These are phyloP conservation scores for Pyrenophora seminiperda DNA, from an alignment of 2,329 filamentous ascomycete species.

Conservation along the genomic window DNA sequence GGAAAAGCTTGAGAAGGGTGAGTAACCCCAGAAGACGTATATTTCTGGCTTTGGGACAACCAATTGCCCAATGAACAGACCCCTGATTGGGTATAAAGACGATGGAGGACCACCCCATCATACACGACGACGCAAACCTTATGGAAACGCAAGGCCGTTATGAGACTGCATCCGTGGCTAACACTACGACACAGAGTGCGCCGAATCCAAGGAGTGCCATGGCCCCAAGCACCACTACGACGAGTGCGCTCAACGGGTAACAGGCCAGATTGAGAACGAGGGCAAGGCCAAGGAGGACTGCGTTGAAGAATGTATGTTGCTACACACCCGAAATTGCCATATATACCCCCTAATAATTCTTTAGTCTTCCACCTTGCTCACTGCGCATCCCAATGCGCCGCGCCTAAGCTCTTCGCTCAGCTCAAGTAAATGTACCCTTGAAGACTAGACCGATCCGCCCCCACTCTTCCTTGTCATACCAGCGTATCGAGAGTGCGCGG, in stretches of 20 bases:
- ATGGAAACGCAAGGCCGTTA: not conserved
- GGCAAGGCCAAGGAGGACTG: slow-evolving; percentile 89
- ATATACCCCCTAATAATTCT: slow-evolving; percentile 10
- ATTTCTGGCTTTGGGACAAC: not conserved
- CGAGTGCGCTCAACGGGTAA: slow-evolving; percentile 95
- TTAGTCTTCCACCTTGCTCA: slow-evolving; percentile 98
- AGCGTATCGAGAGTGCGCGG: slow-evolving; percentile 21
- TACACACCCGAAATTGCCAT: not conserved
- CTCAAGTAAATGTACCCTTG: slow-evolving; percentile 72
- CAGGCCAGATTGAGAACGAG: slow-evolving; percentile 69
- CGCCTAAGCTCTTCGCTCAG: slow-evolving; percentile 90
- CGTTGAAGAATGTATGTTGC: slow-evolving; percentile 93
- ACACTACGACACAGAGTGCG: slow-evolving; percentile 71
- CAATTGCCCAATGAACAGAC: not conserved
- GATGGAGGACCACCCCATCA: not conserved
- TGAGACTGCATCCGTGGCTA: slow-evolving; percentile 20
- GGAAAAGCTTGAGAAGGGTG: slow-evolving; percentile 89
- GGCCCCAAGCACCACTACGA: slow-evolving; percentile 97
- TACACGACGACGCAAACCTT: not conserved
- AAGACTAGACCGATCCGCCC: slow-evolving; percentile 10
- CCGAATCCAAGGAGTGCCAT: slow-evolving; percentile 81
- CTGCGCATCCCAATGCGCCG: slow-evolving; percentile 90
- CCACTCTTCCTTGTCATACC: slow-evolving; percentile 19
- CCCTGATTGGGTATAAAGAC: not conserved
- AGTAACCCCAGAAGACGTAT: slow-evolving; percentile 51